phyloP scores from a whole-genome alignment of 176 grass and related monocot species.

The Aegilops sharonensis region DNA sequence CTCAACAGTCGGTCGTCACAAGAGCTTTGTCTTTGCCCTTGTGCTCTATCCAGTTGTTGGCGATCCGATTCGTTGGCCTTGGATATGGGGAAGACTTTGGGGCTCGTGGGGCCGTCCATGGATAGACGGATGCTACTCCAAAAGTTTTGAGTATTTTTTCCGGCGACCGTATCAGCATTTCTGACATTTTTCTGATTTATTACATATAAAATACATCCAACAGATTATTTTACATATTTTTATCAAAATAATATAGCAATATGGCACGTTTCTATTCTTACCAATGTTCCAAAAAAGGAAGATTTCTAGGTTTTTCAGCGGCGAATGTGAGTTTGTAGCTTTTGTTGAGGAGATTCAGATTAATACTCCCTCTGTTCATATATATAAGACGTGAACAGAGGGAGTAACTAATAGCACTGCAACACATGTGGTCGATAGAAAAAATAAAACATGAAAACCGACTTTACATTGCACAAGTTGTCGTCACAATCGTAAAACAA shows the following conservation, averaged over 20 bases:
- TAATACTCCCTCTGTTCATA: no score
- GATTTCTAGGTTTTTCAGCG: background rate
- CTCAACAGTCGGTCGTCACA: background rate
- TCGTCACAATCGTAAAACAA: no score
- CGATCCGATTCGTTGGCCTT: background rate
- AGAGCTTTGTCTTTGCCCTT: background rate
- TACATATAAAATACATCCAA: background rate
- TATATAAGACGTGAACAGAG: no score
- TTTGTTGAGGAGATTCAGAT: no score
- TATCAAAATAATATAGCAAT: background rate
- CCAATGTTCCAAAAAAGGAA: no score
- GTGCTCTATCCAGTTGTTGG: background rate
- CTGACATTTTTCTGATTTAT: background rate
- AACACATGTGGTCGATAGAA: no score
- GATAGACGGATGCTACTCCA: background rate
- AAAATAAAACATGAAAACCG: no score
- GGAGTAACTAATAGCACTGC: no score
- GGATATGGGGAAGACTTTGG: background rate
- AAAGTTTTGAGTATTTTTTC: background rate
- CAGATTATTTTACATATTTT: background rate
- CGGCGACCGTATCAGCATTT: background rate
- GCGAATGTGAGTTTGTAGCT: background rate
- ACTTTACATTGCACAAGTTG: no score
- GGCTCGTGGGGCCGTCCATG: background rate
- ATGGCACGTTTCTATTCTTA: background rate